Percentiles rank a stretch among this genome's conserved stretches.
These are phyloP conservation scores for Fusarium sp. DNA, from an alignment of 2,329 filamentous ascomycete species.

Conservation along the genomic window DNA sequence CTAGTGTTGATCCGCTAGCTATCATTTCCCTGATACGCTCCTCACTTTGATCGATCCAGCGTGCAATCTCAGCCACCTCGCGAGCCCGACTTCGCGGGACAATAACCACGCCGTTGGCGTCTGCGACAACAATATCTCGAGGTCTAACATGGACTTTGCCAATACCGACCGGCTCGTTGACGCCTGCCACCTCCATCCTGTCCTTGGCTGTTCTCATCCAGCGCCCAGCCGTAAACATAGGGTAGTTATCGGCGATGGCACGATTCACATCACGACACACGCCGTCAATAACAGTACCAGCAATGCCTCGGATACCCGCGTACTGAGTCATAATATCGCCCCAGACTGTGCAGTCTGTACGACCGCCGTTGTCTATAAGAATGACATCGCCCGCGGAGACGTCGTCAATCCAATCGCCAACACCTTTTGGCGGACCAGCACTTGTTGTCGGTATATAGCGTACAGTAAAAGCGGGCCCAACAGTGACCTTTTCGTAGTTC, in stretches of 20 bases:
- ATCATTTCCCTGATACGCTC: conserved; percentile 6
- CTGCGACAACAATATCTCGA: conserved; percentile 6
- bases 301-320: conserved; percentile 41
- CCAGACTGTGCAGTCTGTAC: conserved; percentile 53
- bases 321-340: conserved; percentile 55
- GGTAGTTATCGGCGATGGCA: conserved; percentile 7
- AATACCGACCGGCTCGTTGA: conserved; percentile 1
- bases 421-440: not conserved
- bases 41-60: not conserved
- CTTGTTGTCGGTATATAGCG: conserved; percentile 1
- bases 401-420: conserved; percentile 10
- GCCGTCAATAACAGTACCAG: conserved; percentile 8
- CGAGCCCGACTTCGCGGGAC: conserved; percentile 4
- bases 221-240: conserved; percentile 4
- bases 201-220: conserved; percentile 13
- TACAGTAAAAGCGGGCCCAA: conserved; percentile 6
- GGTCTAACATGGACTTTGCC: conserved; percentile 3
- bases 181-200: not conserved
- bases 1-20: not conserved
- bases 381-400: conserved; percentile 44
- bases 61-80: not conserved
- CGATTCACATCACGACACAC: conserved; percentile 9
- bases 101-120: conserved; percentile 10
- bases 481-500: not conserved
- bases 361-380: conserved; percentile 52